Percentiles rank a stretch among this genome's conserved stretches.
Conservation (phyloP, 2,329 filamentous ascomycete genomes). For the Alternaria angustiovoidea region DNA sequence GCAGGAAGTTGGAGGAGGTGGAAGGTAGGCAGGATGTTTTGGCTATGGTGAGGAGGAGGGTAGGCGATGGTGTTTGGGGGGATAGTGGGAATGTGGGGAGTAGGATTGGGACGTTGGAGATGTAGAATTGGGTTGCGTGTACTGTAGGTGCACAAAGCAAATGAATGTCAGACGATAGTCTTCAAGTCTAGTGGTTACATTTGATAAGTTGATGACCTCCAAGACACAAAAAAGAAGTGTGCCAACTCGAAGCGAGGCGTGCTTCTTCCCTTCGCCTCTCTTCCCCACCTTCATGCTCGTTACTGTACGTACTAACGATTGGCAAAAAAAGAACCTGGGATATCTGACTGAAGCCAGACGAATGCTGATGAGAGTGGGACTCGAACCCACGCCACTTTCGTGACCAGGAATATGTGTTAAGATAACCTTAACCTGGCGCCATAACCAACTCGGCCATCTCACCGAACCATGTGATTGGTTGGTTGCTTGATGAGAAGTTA, state of each 20-base stretch:
- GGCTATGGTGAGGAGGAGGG: constrained; percentile 51
- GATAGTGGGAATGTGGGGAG: constrained; percentile 53
- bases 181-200: no score
- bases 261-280: neutral
- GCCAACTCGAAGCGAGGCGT: no score
- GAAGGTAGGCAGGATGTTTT: constrained; percentile 50
- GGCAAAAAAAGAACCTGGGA: neutral
- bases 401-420: constrained; percentile 41
- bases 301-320: neutral
- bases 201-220: neutral
- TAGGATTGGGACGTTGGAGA: constrained; percentile 56
- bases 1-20: constrained; percentile 53
- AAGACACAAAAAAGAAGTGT: neutral
- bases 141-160: neutral
- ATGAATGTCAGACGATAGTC: no score
- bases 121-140: neutral
- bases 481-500: neutral
- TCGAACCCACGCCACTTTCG: constrained; percentile 53
- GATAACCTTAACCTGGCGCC: neutral
- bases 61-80: constrained; percentile 55
- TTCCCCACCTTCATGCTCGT: neutral
- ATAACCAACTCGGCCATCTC: neutral
- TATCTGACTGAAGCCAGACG: constrained; percentile 27
- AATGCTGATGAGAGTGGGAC: constrained; percentile 53
- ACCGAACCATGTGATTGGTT: neutral